Conservation (phyloP, 2,329 filamentous ascomycete species). For the Aureobasidium sp. region DNA sequence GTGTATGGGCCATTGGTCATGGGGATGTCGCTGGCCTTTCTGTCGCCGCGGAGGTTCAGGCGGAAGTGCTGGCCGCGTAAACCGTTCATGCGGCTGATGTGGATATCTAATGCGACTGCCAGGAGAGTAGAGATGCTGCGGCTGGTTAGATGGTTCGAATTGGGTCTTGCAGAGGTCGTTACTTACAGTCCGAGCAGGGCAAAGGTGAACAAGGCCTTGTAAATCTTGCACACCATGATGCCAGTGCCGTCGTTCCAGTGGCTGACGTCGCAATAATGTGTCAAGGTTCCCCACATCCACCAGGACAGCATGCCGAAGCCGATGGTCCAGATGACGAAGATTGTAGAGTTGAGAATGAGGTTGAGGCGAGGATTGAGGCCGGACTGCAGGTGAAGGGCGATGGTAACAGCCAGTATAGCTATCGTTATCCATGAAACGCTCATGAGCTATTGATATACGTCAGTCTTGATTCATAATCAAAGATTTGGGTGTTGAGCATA, state of each 20-base stretch:
- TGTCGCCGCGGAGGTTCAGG: constrained; percentile 31
- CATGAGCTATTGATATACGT: constrained; percentile 39
- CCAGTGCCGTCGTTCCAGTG: constrained; percentile 51
- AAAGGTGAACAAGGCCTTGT: constrained; percentile 56
- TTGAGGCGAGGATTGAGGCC: constrained; percentile 49
- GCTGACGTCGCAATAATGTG: constrained; percentile 42
- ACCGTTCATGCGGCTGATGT: constrained; percentile 40
- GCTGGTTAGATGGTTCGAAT: background rate
- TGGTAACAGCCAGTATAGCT: constrained; percentile 42
- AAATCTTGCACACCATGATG: constrained; percentile 50
- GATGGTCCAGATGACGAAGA: constrained; percentile 47
- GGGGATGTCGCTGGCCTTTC: background rate
- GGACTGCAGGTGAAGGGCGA: constrained; percentile 44
- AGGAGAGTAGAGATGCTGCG: constrained; percentile 39
- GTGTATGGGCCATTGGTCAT: constrained; percentile 23
- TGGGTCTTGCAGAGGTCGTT: background rate
- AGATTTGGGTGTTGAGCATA: constrained; percentile 28
- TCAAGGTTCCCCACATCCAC: constrained; percentile 48
- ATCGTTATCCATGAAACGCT: constrained; percentile 47
- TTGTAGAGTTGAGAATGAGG: constrained; percentile 41
- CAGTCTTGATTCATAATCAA: background rate
- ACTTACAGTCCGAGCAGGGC: constrained; percentile 41
- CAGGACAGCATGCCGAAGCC: constrained; percentile 47
- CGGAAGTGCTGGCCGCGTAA: constrained; percentile 43
- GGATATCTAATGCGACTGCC: constrained; percentile 45